phyloP scores from a whole-genome alignment of 2,329 filamentous ascomycete species.

The Trichoderma endophyticum region DNA sequence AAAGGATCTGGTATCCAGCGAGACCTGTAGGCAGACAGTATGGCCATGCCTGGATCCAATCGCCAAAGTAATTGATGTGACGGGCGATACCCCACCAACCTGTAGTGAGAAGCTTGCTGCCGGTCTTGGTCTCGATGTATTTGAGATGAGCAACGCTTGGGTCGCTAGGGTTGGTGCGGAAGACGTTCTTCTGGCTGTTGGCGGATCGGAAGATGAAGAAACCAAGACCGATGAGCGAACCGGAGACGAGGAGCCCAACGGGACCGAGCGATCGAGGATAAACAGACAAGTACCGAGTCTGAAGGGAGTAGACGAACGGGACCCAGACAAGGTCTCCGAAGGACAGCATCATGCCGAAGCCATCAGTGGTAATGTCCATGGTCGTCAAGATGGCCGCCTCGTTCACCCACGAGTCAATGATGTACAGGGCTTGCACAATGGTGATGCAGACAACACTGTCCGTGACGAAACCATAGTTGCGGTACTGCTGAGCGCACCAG shows the following conservation, averaged over 20 bases:
- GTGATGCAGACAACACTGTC: slow-evolving; percentile 83
- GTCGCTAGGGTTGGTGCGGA: slow-evolving; percentile 82
- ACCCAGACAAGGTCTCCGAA: slow-evolving; percentile 94
- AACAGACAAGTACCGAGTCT: slow-evolving; percentile 78
- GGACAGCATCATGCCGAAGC: slow-evolving; percentile 91
- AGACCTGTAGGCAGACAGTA: slow-evolving; percentile 84
- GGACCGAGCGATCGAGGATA: slow-evolving; percentile 78
- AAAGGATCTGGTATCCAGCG: slow-evolving; percentile 73
- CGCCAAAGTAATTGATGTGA: slow-evolving; percentile 94
- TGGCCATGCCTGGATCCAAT: slow-evolving; percentile 92
- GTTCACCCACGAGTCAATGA: slow-evolving; percentile 81
- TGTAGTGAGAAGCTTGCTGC: slow-evolving; percentile 75
- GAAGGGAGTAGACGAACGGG: slow-evolving; percentile 82
- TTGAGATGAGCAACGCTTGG: slow-evolving; percentile 74
- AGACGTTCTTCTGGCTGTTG: slow-evolving; percentile 93
- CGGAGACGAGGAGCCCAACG: slow-evolving; percentile 60
- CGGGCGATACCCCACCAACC: slow-evolving; percentile 93
- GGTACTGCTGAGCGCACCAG: slow-evolving; percentile 85
- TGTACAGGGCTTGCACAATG: slow-evolving; percentile 74
- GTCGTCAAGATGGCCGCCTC: slow-evolving; percentile 87
- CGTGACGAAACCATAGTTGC: slow-evolving; percentile 75
- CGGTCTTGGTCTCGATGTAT: slow-evolving; percentile 80
- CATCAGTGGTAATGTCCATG: slow-evolving; percentile 90
- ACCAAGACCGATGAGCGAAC: slow-evolving; percentile 66
- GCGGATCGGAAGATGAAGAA: slow-evolving; percentile 91